These are phyloP conservation scores for Diaporthe sp. DNA, from an alignment of 2,329 filamentous ascomycete species.

Conservation along the genomic window DNA sequence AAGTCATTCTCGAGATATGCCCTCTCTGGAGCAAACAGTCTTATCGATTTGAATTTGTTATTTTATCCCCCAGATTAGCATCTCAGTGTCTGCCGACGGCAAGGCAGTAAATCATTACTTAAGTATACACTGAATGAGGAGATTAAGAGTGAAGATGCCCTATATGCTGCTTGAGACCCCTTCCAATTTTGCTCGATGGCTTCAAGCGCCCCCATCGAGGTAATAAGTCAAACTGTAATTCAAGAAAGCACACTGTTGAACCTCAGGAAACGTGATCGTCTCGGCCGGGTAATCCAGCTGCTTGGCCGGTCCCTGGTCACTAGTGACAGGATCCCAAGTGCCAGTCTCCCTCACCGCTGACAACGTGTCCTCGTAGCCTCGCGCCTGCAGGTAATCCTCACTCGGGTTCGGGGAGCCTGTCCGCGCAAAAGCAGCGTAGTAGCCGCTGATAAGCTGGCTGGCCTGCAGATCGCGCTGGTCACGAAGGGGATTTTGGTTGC, in stretches of 20 bases:
- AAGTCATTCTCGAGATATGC: too few species aligned
- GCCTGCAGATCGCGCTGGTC: slow-evolving; percentile 36
- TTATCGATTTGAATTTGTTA: too few species aligned
- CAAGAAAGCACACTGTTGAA: slow-evolving; percentile 33
- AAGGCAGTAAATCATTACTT: too few species aligned
- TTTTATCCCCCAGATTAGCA: too few species aligned
- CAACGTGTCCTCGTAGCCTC: slow-evolving; percentile 31
- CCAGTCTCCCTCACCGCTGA: slow-evolving; percentile 29
- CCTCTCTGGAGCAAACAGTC: too few species aligned
- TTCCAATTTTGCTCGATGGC: not conserved
- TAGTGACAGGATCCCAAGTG: slow-evolving; percentile 30
- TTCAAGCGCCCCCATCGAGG: slow-evolving; percentile 32
- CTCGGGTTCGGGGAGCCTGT: slow-evolving; percentile 35
- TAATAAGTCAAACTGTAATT: slow-evolving; percentile 37
- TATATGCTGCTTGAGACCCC: not conserved
- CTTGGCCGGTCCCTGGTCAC: slow-evolving; percentile 30
- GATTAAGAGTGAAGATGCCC: not conserved
- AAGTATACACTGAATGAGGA: slow-evolving; percentile 38
- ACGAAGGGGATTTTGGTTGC: slow-evolving; percentile 33
- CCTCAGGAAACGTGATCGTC: slow-evolving; percentile 32
- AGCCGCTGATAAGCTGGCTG: slow-evolving; percentile 39
- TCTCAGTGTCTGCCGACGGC: too few species aligned
- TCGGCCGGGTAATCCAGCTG: slow-evolving; percentile 34
- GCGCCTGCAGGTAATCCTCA: slow-evolving; percentile 24
- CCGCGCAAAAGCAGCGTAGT: slow-evolving; percentile 36